Base-by-base conservation (phyloP, 1,284 basidiomycete species). In the Cutaneotrichosporon sp. region DNA sequence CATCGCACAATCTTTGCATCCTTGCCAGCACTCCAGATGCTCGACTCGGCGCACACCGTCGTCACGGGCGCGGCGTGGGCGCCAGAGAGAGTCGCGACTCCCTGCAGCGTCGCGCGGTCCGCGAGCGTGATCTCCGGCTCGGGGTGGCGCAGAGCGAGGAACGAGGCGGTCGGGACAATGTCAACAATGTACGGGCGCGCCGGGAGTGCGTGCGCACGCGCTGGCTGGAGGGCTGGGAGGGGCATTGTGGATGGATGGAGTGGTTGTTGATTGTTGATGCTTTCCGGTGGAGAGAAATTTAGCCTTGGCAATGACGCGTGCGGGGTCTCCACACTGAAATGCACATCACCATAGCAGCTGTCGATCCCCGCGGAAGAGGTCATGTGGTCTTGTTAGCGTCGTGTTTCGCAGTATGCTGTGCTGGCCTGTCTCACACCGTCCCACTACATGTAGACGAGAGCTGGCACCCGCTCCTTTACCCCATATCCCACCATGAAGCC, bases 91-190 rank as follows among this genome's bases (percentile, higher is more conserved):
- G 54, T 58, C 29, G 71, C 77, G 34, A 80, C 65, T n/a, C 67
- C 54, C 47, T 75, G 71, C 4, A 80, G 69, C 0, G 74, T 75
- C 64, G 75, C 72, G 27, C 67, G 69, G 65, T 80, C 79, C 50
- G 70, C 71, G 46, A 80, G 62, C 14, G 75, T 74, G 27, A 79
- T 62, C 13, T 72, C 67, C 2, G 73, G 47, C 4, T 73, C 71
- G 3, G 77, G 76, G 55, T 80, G 77, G 8, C 74, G 72, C 46
- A 80, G 74, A 52, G 78, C 64, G 29, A 80, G 69, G 55, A 75
- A 74, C 11, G 65, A 59, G 10, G 71, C 57, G 0, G 75, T 71
- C 3, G 77, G 78, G 31, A 67, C 72, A 58, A 80, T 76, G 43
- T 68, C 70, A 38, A 78, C 70, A 58, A 80, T 79, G 67, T 80